Conservation (phyloP, 257 asterid species). For the Solanum pinnatisectum region DNA sequence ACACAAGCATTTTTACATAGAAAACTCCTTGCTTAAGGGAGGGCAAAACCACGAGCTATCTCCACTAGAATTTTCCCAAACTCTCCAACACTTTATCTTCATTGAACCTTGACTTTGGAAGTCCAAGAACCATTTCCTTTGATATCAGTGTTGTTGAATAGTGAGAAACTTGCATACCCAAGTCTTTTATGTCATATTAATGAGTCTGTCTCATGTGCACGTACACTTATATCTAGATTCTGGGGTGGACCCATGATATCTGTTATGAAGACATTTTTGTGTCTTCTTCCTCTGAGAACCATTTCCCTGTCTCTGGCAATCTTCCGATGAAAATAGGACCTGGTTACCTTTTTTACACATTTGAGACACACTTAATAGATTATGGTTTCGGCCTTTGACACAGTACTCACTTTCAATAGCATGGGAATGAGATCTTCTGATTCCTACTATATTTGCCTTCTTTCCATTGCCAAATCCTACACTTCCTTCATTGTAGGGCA, state of each 20-base stretch:
- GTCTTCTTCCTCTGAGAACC: background rate
- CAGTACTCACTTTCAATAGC: background rate
- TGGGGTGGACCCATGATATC: background rate
- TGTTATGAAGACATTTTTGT: background rate
- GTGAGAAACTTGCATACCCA: background rate
- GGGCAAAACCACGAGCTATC: background rate
- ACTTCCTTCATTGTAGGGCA: background rate
- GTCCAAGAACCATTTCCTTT: background rate
- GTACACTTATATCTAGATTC: background rate
- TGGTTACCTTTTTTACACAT: background rate
- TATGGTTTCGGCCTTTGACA: background rate
- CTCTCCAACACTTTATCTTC: background rate
- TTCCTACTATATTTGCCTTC: background rate
- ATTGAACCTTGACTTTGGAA: background rate
- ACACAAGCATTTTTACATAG: background rate
- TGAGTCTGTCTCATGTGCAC: background rate
- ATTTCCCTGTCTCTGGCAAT: background rate
- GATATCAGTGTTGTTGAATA: background rate
- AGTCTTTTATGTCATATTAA: background rate
- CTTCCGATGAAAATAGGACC: background rate
- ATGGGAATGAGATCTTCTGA: background rate
- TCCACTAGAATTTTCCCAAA: background rate
- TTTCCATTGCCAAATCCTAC: background rate
- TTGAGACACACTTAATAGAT: background rate
- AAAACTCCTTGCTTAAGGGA: background rate